Percentiles rank a stretch among this genome's conserved stretches.
These are phyloP conservation scores for Pontederia paniculata DNA, from an alignment of 176 grass and related monocot genomes.

Conservation along the genomic window DNA sequence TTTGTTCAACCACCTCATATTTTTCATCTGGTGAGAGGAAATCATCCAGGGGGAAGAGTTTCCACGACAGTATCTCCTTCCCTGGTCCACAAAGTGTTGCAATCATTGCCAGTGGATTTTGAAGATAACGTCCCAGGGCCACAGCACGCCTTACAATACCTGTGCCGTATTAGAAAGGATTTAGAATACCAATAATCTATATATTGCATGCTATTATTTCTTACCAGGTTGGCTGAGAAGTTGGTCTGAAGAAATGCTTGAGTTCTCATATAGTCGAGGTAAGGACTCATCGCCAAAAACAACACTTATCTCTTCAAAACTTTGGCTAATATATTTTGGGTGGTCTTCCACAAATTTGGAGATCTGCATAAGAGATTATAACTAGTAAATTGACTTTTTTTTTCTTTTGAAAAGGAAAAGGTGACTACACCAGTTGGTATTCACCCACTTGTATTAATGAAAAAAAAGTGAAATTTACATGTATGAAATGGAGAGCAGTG, in stretches of 20 bases:
- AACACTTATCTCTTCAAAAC: constrained; percentile 67
- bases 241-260: constrained; percentile 90
- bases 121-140: constrained; percentile 77
- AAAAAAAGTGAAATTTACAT: too few species aligned
- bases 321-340: constrained; percentile 59
- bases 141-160: constrained; percentile 94
- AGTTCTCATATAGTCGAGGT: constrained; percentile 92
- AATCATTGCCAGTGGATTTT: constrained; percentile 84
- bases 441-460: too few species aligned
- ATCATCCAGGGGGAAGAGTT: constrained; percentile 61
- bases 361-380: constrained; percentile 37
- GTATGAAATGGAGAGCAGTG: too few species aligned
- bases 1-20: constrained; percentile 83
- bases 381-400: constrained; percentile 9
- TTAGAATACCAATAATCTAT: constrained; percentile 3
- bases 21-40: constrained; percentile 94
- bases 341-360: constrained; percentile 96
- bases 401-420: too few species aligned
- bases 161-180: constrained; percentile 16
- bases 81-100: constrained; percentile 91
- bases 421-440: too few species aligned
- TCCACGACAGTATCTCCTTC: constrained; percentile 95
- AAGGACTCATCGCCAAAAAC: constrained; percentile 87
- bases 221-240: constrained; percentile 73
- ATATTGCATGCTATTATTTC: not conserved